Evolutionary conservation across 1,284 basidiomycete genomes (phyloP).

Genomic region (Rhizoctonia solani): DNA sequence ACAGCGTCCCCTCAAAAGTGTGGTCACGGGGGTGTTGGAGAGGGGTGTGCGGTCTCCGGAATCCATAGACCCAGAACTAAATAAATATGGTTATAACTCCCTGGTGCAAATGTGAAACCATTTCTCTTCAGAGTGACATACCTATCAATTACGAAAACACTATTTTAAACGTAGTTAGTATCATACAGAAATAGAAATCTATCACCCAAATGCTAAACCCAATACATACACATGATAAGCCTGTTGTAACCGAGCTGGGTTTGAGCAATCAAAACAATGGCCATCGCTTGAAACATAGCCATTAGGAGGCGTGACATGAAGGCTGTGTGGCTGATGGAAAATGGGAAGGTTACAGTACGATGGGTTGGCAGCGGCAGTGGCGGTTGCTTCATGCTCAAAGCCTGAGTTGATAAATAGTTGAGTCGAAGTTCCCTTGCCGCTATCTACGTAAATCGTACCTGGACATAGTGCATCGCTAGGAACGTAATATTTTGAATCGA

Average conservation of each 20-base stretch:
- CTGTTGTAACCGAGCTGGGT: constrained; percentile 58
- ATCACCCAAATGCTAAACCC: not conserved
- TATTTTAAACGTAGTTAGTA: constrained; percentile 39
- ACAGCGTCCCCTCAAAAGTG: constrained; percentile 46
- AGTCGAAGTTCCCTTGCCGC: not conserved
- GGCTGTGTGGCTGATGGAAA: constrained; percentile 53
- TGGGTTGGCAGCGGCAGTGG: constrained; percentile 50
- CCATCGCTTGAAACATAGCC: constrained; percentile 62
- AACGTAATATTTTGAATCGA: not conserved
- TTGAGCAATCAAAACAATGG: constrained; percentile 57
- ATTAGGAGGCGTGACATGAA: constrained; percentile 39
- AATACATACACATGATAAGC: constrained; percentile 58
- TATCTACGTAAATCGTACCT: constrained; percentile 44
- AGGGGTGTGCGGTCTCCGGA: constrained; percentile 51
- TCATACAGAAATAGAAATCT: not conserved
- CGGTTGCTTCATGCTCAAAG: constrained; percentile 53
- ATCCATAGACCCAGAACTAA: constrained; percentile 60
- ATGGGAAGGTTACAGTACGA: constrained; percentile 60
- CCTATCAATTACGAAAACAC: constrained; percentile 61
- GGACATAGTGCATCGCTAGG: constrained; percentile 59
- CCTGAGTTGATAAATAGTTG: constrained; percentile 45
- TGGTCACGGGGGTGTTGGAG: constrained; percentile 51
- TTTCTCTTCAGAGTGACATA: constrained; percentile 35
- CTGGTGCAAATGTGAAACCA: not conserved
- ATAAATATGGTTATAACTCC: not conserved